Base-by-base conservation (phyloP, 106 monocot species). In the Phalaenopsis aphrodite region DNA sequence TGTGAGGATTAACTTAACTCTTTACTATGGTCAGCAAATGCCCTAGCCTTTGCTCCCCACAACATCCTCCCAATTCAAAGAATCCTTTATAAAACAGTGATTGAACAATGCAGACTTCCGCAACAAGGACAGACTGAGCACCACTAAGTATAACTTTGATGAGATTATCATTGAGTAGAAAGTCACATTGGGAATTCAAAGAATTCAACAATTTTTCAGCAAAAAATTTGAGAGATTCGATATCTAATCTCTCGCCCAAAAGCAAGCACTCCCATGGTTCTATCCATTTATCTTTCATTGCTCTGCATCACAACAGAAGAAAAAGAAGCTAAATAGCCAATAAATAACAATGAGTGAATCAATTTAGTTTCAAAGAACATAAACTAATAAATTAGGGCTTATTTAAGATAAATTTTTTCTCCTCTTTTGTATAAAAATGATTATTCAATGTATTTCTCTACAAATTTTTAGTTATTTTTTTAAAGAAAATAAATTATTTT, bases 181-280 rank as follows among this genome's bases (percentile, higher is more conserved):
- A 76, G 7, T 89, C 72, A 83, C 56, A 86, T 77, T 88, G 39
- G 43, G 77, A 71, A 69, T 87, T 85, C 75, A 94, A 72, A 77
- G 75, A 77, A 81, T 42, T 55, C 12, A 78, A 81, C 79, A 96
- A 75, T 77, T 80, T 82, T 4, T 55, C 14, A 15, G 88, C 42
- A 7, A 84, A 12, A 12, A 17, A 67, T 7, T 90, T 85, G 21
- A 87, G 55, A 71, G 68, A 36, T 83, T 88, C 57, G 81, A 21
- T 4, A 37, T 84, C 72, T 42, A 78, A 82, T 39, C 23, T 79
- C 16, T 83, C 79, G 68, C 94, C 97, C 69, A 87, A 82, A 79
- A 98, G 81, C 85, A 98, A 85, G 87, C 94, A 98, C 55, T 80
- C 78, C 94, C 97, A 98, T 23, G 97, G 89, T 79, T 94, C 94